A percentile compares a stretch with the other conserved stretches of the same genome.
Evolutionary conservation across 352 stramenopile genomes (phyloP).

Genomic region (Thalassiosira sp.): DNA sequence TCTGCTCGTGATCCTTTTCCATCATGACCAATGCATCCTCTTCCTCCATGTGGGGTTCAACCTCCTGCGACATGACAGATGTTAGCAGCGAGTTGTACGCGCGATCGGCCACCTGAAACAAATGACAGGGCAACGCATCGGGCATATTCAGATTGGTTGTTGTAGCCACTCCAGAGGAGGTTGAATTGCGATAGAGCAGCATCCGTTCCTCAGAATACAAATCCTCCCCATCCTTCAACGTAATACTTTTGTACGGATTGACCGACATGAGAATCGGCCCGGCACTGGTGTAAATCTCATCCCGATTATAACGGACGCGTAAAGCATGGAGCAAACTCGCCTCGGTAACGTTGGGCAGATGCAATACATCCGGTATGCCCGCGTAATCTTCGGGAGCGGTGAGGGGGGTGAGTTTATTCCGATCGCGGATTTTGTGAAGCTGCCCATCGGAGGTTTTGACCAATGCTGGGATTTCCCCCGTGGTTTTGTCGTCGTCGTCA

Average conservation of each 20-base stretch:
- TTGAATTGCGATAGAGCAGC: slow-evolving; percentile 54
- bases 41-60: slow-evolving; percentile 84
- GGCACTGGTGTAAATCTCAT: slow-evolving; percentile 84
- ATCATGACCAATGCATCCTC: slow-evolving; percentile 60
- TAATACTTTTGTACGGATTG: slow-evolving; percentile 82
- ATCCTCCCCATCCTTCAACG: slow-evolving; percentile 49
- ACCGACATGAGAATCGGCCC: slow-evolving; percentile 84
- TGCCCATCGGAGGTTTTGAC: slow-evolving; percentile 80
- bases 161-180: neutral
- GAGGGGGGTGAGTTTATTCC: slow-evolving; percentile 58
- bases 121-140: slow-evolving; percentile 66
- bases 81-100: slow-evolving; percentile 90
- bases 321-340: slow-evolving; percentile 82
- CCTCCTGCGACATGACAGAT: slow-evolving; percentile 84
- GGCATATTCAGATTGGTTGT: neutral
- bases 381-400: slow-evolving; percentile 69
- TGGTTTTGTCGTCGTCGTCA: slow-evolving; percentile 22
- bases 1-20: slow-evolving; percentile 51
- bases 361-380: slow-evolving; percentile 75
- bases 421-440: slow-evolving; percentile 76
- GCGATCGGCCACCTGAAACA: slow-evolving; percentile 81
- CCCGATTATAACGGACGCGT: slow-evolving; percentile 77
- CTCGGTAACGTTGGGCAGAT: slow-evolving; percentile 80
- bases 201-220: slow-evolving; percentile 77
- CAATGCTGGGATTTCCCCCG: slow-evolving; percentile 48